Evolutionary conservation across 2,329 filamentous ascomycete species (phyloP), one percentile per base, ranked within the genome.

Genomic region (Pseudogymnoascus sp.): DNA sequence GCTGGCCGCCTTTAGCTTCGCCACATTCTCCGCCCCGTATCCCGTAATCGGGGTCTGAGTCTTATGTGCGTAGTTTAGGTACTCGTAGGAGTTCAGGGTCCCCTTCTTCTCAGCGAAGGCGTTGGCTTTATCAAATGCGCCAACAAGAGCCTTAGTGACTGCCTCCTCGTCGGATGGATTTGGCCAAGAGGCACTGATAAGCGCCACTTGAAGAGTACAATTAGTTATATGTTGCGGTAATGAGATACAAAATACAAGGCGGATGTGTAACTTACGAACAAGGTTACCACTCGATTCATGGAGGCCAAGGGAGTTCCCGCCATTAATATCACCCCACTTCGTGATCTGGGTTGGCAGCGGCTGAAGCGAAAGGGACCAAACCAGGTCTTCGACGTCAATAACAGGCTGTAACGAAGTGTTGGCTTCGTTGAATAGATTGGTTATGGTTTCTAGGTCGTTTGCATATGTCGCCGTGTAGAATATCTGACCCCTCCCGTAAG

Each of bases 1-100:
- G 1, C 67, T 63, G 7, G 76, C 60, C 0, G 63, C 62, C 47
- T 66, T 64, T 31, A 79, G 54, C 21, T 68, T 73, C 3, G 66
- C 67, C 44, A 76, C 64, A n/a, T 76, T 80, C 1, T 71, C 68
- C 2, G 65, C 36, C 0, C 79, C 77, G 61, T 80, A 81, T 9
- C 74, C 68, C 0, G 65, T n/a, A 17, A 81, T 68, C 1, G 77
- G 73, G 33, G 76, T 66, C 63, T 81, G 78, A 15, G 69, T 70
- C 36, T 69, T 66, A 7, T 73, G 71, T 0, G 77, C 78, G 62
- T 81, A 80, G 65, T 81, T 80, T 26, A 77, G 71, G 66, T 80
- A 79, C 10, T 60, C 41, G 58, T 61, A 66, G 4, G n/a, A 21
- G 33, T 63, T 36, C 2, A 61, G 40, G 13, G 63, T 35, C 3